Evolutionary conservation across 2,329 filamentous ascomycete species (phyloP), one percentile per base, ranked within the genome.

Genomic region (Aspergillus quadrilineatus): DNA sequence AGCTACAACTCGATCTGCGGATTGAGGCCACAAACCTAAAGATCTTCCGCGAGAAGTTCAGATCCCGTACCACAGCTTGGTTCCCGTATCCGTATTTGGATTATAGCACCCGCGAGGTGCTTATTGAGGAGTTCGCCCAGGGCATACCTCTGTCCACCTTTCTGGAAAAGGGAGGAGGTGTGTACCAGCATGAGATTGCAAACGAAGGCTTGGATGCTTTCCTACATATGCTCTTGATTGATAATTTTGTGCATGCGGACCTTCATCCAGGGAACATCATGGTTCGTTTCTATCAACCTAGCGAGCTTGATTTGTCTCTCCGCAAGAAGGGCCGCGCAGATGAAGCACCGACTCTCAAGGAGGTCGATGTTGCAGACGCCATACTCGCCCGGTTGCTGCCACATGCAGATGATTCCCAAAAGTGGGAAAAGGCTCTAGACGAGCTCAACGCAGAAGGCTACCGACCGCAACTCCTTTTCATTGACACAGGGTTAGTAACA

Each of bases 231-330:
- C 79, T 99, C 14, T 82, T 99, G 10, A 88, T 99, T 39, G 94
- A 99, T 73, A 99, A 99, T 72, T 99, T 99, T 72, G 88, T 97
- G 28, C 94, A 99, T 69, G 93, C 94, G 4, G 94, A 99, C 70
- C 78, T 99, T 30, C 94, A 99, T 70, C 94, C 94, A 0, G 94
- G 94, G 28, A 99, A 99, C 72, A 97, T 99, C 75, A 97, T 99
- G 92, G 93, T 99, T 46, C 91, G 95, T 61, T 99, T 99, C 78
- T 97, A 97, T 75, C 87, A 93, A 67, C 86, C 92, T 0, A 85
- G 86, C 12, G 82, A 87, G 59, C 83, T 93, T 0, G 84, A 88
- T 48, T 77, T 95, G 1, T 79, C 80, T 22, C 76, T 87, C 4
- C 72, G 71, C 39, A 72, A 74, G 22, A 73, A 79, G 54, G 76